Conservation (phyloP, 2,329 filamentous ascomycete genomes). For the Aphanoascus verrucosus region DNA sequence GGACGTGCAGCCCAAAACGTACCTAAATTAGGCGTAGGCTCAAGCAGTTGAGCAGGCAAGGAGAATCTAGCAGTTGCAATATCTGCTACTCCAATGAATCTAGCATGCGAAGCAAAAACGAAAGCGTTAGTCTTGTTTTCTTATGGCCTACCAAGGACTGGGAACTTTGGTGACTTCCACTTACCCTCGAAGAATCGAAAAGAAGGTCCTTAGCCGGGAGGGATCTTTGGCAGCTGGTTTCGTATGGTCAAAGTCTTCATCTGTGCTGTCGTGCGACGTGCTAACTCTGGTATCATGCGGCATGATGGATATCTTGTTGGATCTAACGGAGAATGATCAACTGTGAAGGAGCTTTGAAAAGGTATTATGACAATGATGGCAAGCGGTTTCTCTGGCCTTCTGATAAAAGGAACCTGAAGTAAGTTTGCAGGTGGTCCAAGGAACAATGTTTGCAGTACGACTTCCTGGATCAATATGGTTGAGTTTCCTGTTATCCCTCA, state of each 20-base stretch:
- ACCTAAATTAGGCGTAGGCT: conserved; percentile 86
- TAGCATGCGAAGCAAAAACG: conserved; percentile 29
- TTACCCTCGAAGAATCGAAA: conserved; percentile 80
- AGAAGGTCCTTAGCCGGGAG: conserved; percentile 79
- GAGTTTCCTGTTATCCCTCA: too few relatives aligned
- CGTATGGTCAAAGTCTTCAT: conserved; percentile 18
- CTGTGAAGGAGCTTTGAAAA: not conserved
- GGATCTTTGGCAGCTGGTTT: conserved; percentile 62
- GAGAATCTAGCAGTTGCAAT: conserved; percentile 95
- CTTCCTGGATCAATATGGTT: too few relatives aligned
- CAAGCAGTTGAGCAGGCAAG: conserved; percentile 84
- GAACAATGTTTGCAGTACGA: not conserved
- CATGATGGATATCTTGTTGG: conserved; percentile 6
- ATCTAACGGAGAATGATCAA: not conserved
- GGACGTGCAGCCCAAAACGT: conserved; percentile 20
- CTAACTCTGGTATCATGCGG: too few relatives aligned
- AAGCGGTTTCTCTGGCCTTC: too few relatives aligned
- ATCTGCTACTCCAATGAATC: conserved; percentile 92
- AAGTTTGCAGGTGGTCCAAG: conserved; percentile 1
- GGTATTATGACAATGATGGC: too few relatives aligned
- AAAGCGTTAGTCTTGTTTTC: conserved; percentile 7
- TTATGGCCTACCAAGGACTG: not conserved
- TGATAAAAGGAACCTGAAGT: not conserved
- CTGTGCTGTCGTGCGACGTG: conserved; percentile 8
- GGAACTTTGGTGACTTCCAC: conserved; percentile 22